A percentile compares a stretch with the other conserved stretches of the same genome.
Evolutionary conservation across 768 basidiomycete genomes (phyloP).

Genomic region (Lepiota venenata): DNA sequence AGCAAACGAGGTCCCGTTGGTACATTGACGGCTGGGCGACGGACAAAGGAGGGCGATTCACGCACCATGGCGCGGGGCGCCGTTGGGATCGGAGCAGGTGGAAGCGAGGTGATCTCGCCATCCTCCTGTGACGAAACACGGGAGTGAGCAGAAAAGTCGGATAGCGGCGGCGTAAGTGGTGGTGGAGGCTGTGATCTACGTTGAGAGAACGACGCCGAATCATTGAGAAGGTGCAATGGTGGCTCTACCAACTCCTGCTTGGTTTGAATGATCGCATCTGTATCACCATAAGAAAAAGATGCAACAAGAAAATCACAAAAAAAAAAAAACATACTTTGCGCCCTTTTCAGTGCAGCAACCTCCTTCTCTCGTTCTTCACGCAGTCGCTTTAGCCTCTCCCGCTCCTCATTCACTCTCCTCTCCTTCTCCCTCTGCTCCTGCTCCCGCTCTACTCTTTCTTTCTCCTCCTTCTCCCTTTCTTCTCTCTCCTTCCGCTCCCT

Average conservation of each 20-base stretch:
- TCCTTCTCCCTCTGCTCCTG: not conserved
- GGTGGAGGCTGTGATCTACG: not conserved
- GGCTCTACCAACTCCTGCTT: no score
- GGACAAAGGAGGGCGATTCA: not conserved
- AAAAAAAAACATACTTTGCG: no score
- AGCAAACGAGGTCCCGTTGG: no score
- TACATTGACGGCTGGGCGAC: not conserved
- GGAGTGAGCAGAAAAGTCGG: slow-evolving; percentile 9
- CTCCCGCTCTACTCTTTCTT: not conserved
- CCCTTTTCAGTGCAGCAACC: no score
- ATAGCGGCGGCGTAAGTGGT: slow-evolving; percentile 4
- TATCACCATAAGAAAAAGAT: no score
- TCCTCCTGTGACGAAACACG: slow-evolving; percentile 45
- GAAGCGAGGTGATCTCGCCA: slow-evolving; percentile 37
- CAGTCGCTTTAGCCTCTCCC: not conserved
- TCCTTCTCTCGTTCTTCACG: no score
- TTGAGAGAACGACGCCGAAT: not conserved
- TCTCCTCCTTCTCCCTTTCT: not conserved
- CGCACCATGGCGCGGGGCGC: no score
- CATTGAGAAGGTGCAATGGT: not conserved
- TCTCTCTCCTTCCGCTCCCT: slow-evolving; percentile 6
- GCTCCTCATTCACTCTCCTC: not conserved
- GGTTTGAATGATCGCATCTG: no score
- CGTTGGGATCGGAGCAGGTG: not conserved
- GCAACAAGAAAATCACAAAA: no score